Conservation (phyloP, 1,284 basidiomycete genomes). For the Erythrobasidium hasegawianum region DNA sequence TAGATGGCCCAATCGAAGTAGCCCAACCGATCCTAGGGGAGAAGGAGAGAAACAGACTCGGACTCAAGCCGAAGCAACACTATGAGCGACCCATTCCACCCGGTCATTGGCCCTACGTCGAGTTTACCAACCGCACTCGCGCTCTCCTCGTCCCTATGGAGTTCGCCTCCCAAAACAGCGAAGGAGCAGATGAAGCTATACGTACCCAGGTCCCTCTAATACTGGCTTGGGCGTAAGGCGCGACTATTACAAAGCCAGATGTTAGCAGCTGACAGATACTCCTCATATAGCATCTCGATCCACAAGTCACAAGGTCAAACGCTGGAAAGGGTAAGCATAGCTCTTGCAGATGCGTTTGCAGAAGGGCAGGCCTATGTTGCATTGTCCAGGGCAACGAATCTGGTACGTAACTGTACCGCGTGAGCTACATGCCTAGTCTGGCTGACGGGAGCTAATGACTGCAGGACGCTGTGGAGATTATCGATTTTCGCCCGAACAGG, state of each 20-base stretch:
- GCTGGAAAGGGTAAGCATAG: conserved; percentile 70
- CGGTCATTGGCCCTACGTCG: conserved; percentile 11
- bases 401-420: not conserved
- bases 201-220: conserved; percentile 65
- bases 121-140: not conserved
- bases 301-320: conserved; percentile 70
- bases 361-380: conserved; percentile 90
- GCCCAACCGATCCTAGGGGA: not conserved
- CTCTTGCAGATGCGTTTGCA: conserved; percentile 49
- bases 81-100: not conserved
- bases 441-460: no score
- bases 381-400: conserved; percentile 68
- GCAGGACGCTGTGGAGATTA: no score
- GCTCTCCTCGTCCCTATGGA: conserved; percentile 1
- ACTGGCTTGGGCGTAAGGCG: conserved; percentile 68
- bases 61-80: not conserved
- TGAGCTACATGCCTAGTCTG: not conserved
- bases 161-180: not conserved
- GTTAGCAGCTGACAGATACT: not conserved
- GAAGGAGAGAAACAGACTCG: not conserved
- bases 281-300: conserved; percentile 73
- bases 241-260: not conserved
- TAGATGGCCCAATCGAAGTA: not conserved
- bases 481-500: no score
- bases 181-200: not conserved